Percentiles rank a stretch among this genome's conserved stretches.
These are phyloP conservation scores for Syncephalis plumigaleata DNA, from an alignment of 371 early-diverging fungal genomes.

Conservation along the genomic window DNA sequence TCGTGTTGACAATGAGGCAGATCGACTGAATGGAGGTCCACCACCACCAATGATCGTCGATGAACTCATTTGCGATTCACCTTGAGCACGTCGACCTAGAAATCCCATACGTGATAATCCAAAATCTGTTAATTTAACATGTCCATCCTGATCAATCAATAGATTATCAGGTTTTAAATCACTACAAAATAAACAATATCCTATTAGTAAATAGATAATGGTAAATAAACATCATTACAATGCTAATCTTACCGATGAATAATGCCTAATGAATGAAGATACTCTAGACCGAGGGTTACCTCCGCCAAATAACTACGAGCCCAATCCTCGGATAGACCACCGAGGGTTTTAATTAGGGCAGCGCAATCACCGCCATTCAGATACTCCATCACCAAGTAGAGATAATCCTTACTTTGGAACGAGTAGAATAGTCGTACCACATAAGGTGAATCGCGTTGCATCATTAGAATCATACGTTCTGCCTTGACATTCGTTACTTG, in stretches of 20 bases:
- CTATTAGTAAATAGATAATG: slow-evolving; percentile 2
- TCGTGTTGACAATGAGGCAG: too few relatives aligned
- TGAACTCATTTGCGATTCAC: slow-evolving; percentile 14
- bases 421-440: slow-evolving; percentile 86
- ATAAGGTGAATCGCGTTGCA: slow-evolving; percentile 78
- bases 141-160: slow-evolving; percentile 77
- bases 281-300: slow-evolving; percentile 81
- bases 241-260: slow-evolving; percentile 54
- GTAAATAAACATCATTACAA: slow-evolving; percentile 1
- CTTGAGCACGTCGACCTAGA: slow-evolving; percentile 56
- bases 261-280: slow-evolving; percentile 69
- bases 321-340: slow-evolving; percentile 76
- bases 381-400: slow-evolving; percentile 93
- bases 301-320: slow-evolving; percentile 87
- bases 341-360: slow-evolving; percentile 71
- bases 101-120: slow-evolving; percentile 81
- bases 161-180: slow-evolving; percentile 87
- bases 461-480: slow-evolving; percentile 69
- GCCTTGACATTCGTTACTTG: slow-evolving; percentile 82
- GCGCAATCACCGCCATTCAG: slow-evolving; percentile 94
- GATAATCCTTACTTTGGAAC: slow-evolving; percentile 80
- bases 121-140: slow-evolving; percentile 89
- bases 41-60: not conserved
- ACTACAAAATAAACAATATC: slow-evolving; percentile 12
- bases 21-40: too few relatives aligned